Percentiles rank a stretch among this genome's conserved stretches.
Conservation (phyloP, 1,284 basidiomycete genomes). For the Cutaneotrichosporon sp. region DNA sequence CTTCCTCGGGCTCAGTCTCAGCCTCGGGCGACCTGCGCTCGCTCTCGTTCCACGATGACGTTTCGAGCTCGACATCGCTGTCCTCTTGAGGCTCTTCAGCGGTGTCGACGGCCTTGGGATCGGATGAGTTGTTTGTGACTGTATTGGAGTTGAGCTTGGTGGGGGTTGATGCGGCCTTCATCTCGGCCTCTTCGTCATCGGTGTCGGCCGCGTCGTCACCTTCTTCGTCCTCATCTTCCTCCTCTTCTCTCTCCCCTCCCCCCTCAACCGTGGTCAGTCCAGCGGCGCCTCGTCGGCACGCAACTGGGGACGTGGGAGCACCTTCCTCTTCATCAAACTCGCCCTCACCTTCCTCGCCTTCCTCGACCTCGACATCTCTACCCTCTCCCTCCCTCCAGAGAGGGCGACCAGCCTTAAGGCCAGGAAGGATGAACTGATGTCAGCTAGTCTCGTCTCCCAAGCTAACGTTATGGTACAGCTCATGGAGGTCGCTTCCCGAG, state of each 20-base stretch:
- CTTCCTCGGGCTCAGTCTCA: neutral
- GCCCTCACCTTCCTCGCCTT: neutral
- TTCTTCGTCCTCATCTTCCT: neutral
- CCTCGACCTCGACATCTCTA: neutral
- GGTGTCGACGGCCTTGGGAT: neutral
- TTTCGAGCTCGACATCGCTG: neutral
- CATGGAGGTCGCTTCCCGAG: slow-evolving; percentile 32
- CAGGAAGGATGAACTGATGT: slow-evolving; percentile 34
- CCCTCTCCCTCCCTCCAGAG: slow-evolving; percentile 24
- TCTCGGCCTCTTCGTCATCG: neutral
- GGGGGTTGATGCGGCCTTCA: neutral
- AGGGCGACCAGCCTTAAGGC: slow-evolving; percentile 29
- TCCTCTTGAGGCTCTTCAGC: neutral
- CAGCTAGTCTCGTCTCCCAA: neutral
- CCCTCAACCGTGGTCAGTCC: no score
- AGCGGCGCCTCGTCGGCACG: no score
- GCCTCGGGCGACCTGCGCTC: neutral
- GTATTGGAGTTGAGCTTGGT: neutral
- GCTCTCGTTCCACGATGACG: neutral
- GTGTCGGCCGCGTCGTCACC: neutral
- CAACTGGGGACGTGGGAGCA: neutral
- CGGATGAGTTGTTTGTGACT: neutral
- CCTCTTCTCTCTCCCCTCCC: neutral
- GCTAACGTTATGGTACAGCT: slow-evolving; percentile 40
- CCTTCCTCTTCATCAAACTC: neutral